phyloP scores from a whole-genome alignment of 2,329 filamentous ascomycete species.

The Lithohypha guttulata region DNA sequence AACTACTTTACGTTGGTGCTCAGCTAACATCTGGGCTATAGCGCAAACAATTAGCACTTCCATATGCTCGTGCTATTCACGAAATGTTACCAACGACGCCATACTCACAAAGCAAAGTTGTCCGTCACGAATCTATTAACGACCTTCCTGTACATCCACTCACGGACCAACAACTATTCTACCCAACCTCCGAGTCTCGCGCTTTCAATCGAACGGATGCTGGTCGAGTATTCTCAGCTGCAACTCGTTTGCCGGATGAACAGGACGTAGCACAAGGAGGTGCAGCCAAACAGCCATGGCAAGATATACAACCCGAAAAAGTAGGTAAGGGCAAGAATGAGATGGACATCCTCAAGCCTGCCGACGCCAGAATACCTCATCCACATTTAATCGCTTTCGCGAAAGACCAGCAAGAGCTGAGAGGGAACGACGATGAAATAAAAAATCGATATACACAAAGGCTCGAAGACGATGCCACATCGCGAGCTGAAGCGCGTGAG shows the following conservation, averaged over 20 bases:
- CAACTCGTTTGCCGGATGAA: slow-evolving; percentile 30
- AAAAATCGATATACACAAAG: slow-evolving; percentile 34
- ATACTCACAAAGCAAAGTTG: slow-evolving; percentile 27
- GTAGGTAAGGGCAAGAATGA: slow-evolving; percentile 33
- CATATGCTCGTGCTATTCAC: slow-evolving; percentile 66
- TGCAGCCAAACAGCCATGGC: slow-evolving; percentile 21
- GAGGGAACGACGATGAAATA: slow-evolving; percentile 25
- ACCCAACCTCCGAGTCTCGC: slow-evolving; percentile 53
- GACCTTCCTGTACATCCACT: slow-evolving; percentile 51
- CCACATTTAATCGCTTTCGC: slow-evolving; percentile 46
- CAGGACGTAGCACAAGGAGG: slow-evolving; percentile 26
- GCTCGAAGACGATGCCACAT: slow-evolving; percentile 31
- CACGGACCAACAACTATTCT: slow-evolving; percentile 47
- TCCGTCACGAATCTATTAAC: slow-evolving; percentile 51
- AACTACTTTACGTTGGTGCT: neutral
- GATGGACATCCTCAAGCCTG: slow-evolving; percentile 46
- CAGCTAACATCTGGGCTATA: slow-evolving; percentile 29
- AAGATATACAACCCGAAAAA: slow-evolving; percentile 27
- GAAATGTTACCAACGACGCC: slow-evolving; percentile 67
- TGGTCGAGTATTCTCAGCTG: slow-evolving; percentile 47
- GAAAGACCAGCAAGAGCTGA: slow-evolving; percentile 30
- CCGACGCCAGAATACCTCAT: slow-evolving; percentile 54
- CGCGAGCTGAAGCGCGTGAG: slow-evolving; percentile 34
- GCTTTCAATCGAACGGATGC: slow-evolving; percentile 56
- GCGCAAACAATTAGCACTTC: slow-evolving; percentile 65